A percentile compares a stretch with the other conserved stretches of the same genome.
phyloP scores from a whole-genome alignment of 2,329 filamentous ascomycete genomes.

The Incumbomyces delicatus region DNA sequence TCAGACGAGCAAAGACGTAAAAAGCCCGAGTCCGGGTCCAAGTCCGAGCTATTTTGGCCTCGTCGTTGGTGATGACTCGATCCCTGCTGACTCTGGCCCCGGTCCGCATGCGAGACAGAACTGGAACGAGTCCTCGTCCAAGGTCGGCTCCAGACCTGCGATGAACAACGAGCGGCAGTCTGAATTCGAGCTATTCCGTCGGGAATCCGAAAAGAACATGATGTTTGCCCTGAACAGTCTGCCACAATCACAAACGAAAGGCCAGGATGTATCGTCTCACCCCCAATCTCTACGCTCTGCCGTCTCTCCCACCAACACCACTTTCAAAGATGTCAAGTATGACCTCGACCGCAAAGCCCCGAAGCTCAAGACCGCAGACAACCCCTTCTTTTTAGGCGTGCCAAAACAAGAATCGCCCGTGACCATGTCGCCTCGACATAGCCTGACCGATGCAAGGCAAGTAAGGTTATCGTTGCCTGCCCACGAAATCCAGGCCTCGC shows the following conservation, averaged over 20 bases:
- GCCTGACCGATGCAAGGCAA: slow-evolving; percentile 34
- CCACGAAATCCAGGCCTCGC: slow-evolving; percentile 36
- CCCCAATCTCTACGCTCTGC: background rate
- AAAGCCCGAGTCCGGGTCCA: slow-evolving; percentile 48
- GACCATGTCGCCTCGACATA: slow-evolving; percentile 30
- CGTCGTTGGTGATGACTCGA: slow-evolving; percentile 50
- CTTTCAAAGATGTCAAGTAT: slow-evolving; percentile 11
- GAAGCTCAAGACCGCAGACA: background rate
- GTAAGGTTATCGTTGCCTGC: slow-evolving; percentile 47
- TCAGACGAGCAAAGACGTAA: slow-evolving; percentile 19
- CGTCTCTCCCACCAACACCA: slow-evolving; percentile 3
- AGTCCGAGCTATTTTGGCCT: slow-evolving; percentile 88
- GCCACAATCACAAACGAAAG: background rate
- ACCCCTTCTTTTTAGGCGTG: slow-evolving; percentile 30
- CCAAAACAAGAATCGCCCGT: slow-evolving; percentile 42
- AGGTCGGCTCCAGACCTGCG: slow-evolving; percentile 58
- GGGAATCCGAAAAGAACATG: slow-evolving; percentile 54
- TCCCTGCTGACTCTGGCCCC: slow-evolving; percentile 52
- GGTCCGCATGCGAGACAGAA: slow-evolving; percentile 56
- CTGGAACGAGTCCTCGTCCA: slow-evolving; percentile 64
- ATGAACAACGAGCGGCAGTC: slow-evolving; percentile 65
- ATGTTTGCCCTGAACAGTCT: slow-evolving; percentile 4
- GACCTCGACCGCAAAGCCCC: slow-evolving; percentile 9
- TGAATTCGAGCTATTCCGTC: slow-evolving; percentile 71
- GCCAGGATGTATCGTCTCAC: background rate